A percentile compares a stretch with the other conserved stretches of the same genome.
These are phyloP conservation scores for Cinchona pubescens DNA, from an alignment of 257 asterid genomes.

Conservation along the genomic window DNA sequence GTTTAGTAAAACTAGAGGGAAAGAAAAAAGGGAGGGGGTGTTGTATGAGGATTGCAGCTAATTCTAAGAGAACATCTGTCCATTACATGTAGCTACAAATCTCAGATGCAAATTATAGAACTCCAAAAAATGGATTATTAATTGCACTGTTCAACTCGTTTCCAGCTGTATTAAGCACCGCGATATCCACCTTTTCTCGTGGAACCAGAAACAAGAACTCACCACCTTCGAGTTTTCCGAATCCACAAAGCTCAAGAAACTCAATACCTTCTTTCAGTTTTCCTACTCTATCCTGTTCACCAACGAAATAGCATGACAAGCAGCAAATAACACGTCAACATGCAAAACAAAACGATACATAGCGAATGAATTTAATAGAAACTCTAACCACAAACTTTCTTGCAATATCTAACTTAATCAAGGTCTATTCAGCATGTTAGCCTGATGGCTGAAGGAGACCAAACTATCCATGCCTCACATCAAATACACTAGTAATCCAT, in stretches of 20 bases:
- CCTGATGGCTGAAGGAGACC: not conserved
- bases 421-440: not conserved
- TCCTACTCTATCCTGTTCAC: slow-evolving; percentile 87
- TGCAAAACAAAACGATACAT: not conserved
- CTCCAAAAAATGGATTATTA: slow-evolving; percentile 86
- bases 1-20: not conserved
- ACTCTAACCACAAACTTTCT: not conserved
- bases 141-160: slow-evolving; percentile 83
- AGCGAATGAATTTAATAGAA: not conserved
- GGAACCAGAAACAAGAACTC: slow-evolving; percentile 76
- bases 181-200: slow-evolving; percentile 74
- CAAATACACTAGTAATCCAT: not conserved
- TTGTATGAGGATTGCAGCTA: not conserved
- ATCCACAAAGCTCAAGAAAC: slow-evolving; percentile 90
- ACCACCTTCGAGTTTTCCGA: slow-evolving; percentile 83
- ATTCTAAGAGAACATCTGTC: not conserved
- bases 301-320: slow-evolving; percentile 10
- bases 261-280: slow-evolving; percentile 81
- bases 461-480: not conserved
- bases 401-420: no score
- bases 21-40: not conserved
- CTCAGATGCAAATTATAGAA: slow-evolving; percentile 42
- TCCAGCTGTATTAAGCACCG: slow-evolving; percentile 90
- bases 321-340: not conserved
- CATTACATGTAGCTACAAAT: not conserved